Evolutionary conservation across 2,329 filamentous ascomycete genomes (phyloP), one percentile per base, ranked within the genome.

Genomic region (Rhynchosporium agropyri): DNA sequence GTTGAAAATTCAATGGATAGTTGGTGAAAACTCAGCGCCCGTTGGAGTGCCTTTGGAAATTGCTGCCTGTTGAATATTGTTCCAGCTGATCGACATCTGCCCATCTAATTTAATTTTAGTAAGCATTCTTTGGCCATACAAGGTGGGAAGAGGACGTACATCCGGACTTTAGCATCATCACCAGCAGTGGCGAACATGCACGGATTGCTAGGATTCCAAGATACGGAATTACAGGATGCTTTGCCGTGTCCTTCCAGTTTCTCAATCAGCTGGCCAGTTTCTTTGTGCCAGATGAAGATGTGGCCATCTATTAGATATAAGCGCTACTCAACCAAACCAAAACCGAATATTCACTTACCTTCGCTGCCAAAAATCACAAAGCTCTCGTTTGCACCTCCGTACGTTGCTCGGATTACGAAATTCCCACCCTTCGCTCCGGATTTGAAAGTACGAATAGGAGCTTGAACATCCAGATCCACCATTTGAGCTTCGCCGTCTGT

Each of bases 351-450:
- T 38, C 1, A 3, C 80, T 72, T 79, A 92, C 91, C 90, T 83
- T 97, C 92, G 71, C 92, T 97, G 10, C 95, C 95, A 71, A 91
- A 94, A 33, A 96, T 82, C 9, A 98, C 89, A 75, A 97, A 97
- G 74, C 89, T 93, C 77, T 97, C 92, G 63, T 91, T 89, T 1
- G 94, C 93, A 38, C 95, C 95, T 20, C 95, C 95, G 76, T 97
- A 95, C 0, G 83, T 80, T 71, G 88, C 90, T 57, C 94, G 84
- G 63, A 99, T 96, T 61, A 97, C 84, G 73, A 81, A 97, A 1
- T 89, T 79, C 60, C 86, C 88, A 66, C 92, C 91, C 49, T 82
- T 84, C 65, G 93, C 89, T 0, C 92, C 93, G 15, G 85, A 80
- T 61, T 64, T 73, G 90, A 98, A 69, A 83, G 63, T 87, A 69